Conservation (phyloP, 257 asterid genomes). For the Coffea eugenioides region DNA sequence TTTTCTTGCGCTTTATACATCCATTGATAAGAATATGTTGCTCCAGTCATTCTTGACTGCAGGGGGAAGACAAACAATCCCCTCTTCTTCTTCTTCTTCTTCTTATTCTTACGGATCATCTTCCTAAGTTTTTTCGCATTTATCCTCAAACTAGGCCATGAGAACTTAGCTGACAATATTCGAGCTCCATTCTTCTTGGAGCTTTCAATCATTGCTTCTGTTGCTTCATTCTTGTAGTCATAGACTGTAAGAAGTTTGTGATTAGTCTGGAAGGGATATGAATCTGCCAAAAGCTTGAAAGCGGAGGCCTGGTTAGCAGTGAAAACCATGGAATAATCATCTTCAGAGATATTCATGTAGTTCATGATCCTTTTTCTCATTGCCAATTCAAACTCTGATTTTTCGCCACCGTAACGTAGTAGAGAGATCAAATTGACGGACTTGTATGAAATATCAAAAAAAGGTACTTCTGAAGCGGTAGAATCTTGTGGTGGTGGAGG, state of each 20-base stretch:
- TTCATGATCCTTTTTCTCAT: slow-evolving; percentile 49
- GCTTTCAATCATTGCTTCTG: slow-evolving; percentile 42
- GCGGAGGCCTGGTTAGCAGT: slow-evolving; percentile 75
- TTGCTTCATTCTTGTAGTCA: slow-evolving; percentile 64
- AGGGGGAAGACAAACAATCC: slow-evolving; percentile 78
- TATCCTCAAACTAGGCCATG: slow-evolving; percentile 69
- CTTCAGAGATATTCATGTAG: slow-evolving; percentile 63
- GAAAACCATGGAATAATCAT: slow-evolving; percentile 67
- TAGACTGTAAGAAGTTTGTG: slow-evolving; percentile 53
- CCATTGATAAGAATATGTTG: slow-evolving; percentile 74
- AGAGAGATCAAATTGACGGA: slow-evolving; percentile 42
- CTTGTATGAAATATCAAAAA: slow-evolving; percentile 51
- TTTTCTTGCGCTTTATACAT: slow-evolving; percentile 74
- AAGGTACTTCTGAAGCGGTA: slow-evolving; percentile 21
- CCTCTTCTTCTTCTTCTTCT: slow-evolving; percentile 25
- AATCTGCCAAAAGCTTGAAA: slow-evolving; percentile 59
- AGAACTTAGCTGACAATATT: slow-evolving; percentile 50
- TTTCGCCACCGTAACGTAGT: slow-evolving; percentile 42
- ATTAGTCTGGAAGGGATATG: slow-evolving; percentile 57
- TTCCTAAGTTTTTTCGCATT: slow-evolving; percentile 55
- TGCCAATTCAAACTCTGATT: slow-evolving; percentile 43
- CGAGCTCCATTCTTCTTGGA: slow-evolving; percentile 45
- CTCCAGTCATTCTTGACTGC: slow-evolving; percentile 69
- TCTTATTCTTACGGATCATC: slow-evolving; percentile 25
- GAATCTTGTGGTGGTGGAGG: slow-evolving; percentile 17